Base-by-base conservation (phyloP, 345 rosid species). In the Populus deltoides region DNA sequence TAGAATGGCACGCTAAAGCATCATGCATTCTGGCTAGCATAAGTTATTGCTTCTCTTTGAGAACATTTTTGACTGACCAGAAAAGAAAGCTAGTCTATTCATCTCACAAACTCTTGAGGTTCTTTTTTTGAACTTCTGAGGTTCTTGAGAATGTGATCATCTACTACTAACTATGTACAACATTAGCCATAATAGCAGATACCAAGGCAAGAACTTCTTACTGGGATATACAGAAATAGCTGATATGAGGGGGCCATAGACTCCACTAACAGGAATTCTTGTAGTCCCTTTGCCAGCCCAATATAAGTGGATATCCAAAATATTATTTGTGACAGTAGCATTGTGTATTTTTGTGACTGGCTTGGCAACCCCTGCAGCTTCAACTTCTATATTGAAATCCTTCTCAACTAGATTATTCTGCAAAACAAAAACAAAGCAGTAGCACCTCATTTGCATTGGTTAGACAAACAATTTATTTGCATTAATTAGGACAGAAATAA, bases 241-340 rank as follows among this genome's bases (percentile, higher is more conserved):
- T 51, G 79, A 76, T 55, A 76, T 57, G 20, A 68, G 35, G 7
- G 79, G 68, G 7, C 79, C 79, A 27, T 76, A 76, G 4, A 55
- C 53, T 35, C 79, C 79, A n/a, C 15, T 38, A 15, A 5, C 35
- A 5, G 79, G 79, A 41, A 76, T 76, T n/a, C 79, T 55, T 4
- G 41, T 55, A 2, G 74, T 76, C n/a, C 79, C 79, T 39, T 68
- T 76, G 10, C 79, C 79, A 69, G 79, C 73, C 70, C 61, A 76
- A 76, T 17, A 25, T 3, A 76, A 57, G 15, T 59, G 67, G 27
- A 76, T 76, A 57, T 76, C 79, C 73, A 76, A 39, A 9, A 18
- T 53, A 25, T 33, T 18, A 57, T 68, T 27, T 33, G 79, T 12
- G 6, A 76, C 73, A 4, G 9, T 27, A 2, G 41, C 74, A 41